Base-by-base conservation (phyloP, 106 monocot species). In the Platanthera guangdongensis region DNA sequence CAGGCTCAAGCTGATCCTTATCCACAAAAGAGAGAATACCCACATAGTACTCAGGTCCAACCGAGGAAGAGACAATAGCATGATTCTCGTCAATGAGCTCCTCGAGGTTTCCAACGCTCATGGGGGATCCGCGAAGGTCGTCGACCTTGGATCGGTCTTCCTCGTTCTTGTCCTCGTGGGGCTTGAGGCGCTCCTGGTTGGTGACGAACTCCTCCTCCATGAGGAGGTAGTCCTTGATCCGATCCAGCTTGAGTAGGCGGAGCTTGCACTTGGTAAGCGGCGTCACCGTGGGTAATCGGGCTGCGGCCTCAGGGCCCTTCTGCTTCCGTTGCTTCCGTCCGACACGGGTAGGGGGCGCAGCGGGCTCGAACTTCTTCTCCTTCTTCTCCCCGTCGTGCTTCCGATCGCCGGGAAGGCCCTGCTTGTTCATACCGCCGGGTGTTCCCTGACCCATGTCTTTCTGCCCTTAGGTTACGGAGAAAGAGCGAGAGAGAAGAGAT, bases 81-180 rank as follows among this genome's bases (percentile, higher is more conserved):
- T 93, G 96, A 64, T 89, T 93, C 96, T 97, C 96, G 28, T 97
- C 96, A 28, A 97, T 97, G 63, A 97, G 84, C 87, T 97, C 96
- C 91, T 97, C 96, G 12, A 97, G 82, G 51, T 87, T 93, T 14
- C 96, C 96, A 1, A 97, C 96, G 75, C 96, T 97, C 96, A 97
- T 97, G 11, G 96, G 96, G 7, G 93, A 85, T 49, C 93, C 96
- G 5, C 96, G 78, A 30, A 97, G 86, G 54, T 97, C 96, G 14
- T 97, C 96, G 48, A 97, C 96, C 89, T 97, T 97, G 54, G 93
- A 87, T 21, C 96, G 79, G 73, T 97, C 96, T 86, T 97, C 96
- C 83, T 97, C 96, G 81, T 83, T 88, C 89, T 93, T 93, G 55
- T 97, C 96, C 81, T 97, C 95, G 73, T 90, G 86, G 30, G 95